A percentile compares a stretch with the other conserved stretches of the same genome.
Evolutionary conservation across 305 asterid species (phyloP).

Genomic region (Fraxinus latifolia): DNA sequence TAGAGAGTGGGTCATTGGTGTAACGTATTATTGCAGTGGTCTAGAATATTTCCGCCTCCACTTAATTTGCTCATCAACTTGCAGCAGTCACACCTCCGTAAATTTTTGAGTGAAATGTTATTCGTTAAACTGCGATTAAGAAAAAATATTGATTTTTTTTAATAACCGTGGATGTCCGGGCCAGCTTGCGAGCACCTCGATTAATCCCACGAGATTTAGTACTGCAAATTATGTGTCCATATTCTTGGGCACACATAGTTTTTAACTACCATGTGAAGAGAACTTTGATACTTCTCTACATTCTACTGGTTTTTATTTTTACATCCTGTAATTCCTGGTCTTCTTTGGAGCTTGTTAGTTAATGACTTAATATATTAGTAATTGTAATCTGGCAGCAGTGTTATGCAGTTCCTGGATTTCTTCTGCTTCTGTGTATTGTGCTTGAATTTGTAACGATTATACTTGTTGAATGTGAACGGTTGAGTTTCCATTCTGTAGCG

Average conservation of each 20-base stretch:
- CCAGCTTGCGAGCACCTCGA: no score
- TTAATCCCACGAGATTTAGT: not conserved
- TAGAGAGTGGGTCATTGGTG: not conserved
- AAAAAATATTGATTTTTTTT: not conserved
- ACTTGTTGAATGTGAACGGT: not conserved
- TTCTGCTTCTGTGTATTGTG: not conserved
- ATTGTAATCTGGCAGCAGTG: not conserved
- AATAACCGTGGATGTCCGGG: no score
- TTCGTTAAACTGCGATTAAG: not conserved
- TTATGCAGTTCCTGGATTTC: not conserved
- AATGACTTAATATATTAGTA: not conserved
- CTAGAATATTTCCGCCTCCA: not conserved
- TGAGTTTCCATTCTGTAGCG: not conserved
- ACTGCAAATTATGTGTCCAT: not conserved
- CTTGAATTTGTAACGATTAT: not conserved
- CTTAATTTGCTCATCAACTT: not conserved
- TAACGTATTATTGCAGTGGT: conserved; percentile 1
- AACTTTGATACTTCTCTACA: not conserved
- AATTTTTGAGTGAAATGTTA: conserved; percentile 2
- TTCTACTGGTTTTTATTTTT: not conserved
- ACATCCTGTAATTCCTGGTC: not conserved
- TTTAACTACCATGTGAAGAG: not conserved
- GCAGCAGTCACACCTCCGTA: not conserved
- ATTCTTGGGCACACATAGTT: not conserved
- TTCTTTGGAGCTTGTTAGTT: not conserved